Percentiles rank a stretch among this genome's conserved stretches.
phyloP scores from a whole-genome alignment of 495 filamentous ascomycete species.

The Trichoderma gamsii region DNA sequence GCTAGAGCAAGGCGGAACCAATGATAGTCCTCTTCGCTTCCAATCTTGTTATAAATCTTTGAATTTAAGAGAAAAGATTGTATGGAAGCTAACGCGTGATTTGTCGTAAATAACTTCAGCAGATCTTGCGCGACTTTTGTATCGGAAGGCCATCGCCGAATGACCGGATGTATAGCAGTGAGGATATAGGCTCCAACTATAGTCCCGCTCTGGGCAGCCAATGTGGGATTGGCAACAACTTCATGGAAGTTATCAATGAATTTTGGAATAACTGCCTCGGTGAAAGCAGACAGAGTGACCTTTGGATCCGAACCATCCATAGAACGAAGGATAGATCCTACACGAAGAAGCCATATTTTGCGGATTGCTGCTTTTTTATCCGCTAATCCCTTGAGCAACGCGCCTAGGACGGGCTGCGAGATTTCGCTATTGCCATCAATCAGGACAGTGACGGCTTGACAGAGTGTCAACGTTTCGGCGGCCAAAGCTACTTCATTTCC shows the following conservation, averaged over 20 bases:
- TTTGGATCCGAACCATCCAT: conserved; percentile 30
- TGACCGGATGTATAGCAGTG: conserved; percentile 50
- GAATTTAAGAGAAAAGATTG: conserved; percentile 80
- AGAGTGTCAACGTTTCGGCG: conserved; percentile 66
- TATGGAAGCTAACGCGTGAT: conserved; percentile 55
- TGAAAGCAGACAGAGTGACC: conserved; percentile 33
- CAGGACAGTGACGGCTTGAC: conserved; percentile 52
- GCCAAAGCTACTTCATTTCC: conserved; percentile 75
- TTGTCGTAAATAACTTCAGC: conserved; percentile 52
- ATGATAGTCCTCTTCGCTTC: conserved; percentile 60
- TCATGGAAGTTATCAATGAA: conserved; percentile 73
- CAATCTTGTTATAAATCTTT: conserved; percentile 73
- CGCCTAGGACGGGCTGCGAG: conserved; percentile 57
- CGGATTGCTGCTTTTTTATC: conserved; percentile 78
- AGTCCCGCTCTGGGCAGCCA: conserved; percentile 70
- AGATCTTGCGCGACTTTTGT: conserved; percentile 34
- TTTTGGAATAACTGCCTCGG: conserved; percentile 54
- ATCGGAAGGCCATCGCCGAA: conserved; percentile 38
- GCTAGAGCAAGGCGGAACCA: conserved; percentile 71
- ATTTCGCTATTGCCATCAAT: conserved; percentile 52
- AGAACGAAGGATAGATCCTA: conserved; percentile 55
- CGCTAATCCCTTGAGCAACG: conserved; percentile 70
- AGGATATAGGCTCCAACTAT: conserved; percentile 68
- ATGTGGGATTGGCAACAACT: conserved; percentile 64
- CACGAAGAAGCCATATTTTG: conserved; percentile 71